These are phyloP conservation scores for Teunomyces cretensis DNA, from an alignment of 805 yeast genomes.

Conservation along the genomic window DNA sequence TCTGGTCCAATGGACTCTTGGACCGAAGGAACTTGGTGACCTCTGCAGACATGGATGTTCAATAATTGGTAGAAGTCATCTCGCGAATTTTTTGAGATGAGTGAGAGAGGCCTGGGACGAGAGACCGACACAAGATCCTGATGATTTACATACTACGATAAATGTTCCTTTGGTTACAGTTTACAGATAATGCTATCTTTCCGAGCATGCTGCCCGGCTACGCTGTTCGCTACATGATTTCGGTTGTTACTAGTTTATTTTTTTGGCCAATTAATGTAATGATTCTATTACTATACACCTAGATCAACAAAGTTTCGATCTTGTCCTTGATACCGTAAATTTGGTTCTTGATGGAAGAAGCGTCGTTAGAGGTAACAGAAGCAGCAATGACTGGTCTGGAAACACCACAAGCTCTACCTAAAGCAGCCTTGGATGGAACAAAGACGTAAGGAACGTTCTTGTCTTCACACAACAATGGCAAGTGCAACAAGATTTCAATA, in stretches of 20 bases:
- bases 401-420: slow-evolving; percentile 99
- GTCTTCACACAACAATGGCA: slow-evolving; percentile 97
- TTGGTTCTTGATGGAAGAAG: slow-evolving; percentile 95
- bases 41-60: slow-evolving; percentile 30
- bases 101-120: neutral
- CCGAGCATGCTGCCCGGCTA: too few relatives aligned
- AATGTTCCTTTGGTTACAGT: too few relatives aligned
- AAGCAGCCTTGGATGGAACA: slow-evolving; percentile 96
- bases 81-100: slow-evolving; percentile 6
- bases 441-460: slow-evolving; percentile 99
- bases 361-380: slow-evolving; percentile 96
- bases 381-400: slow-evolving; percentile 99
- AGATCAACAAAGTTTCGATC: slow-evolving; percentile 95
- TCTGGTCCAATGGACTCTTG: slow-evolving; percentile 45
- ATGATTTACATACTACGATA: neutral
- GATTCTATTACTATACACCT: slow-evolving; percentile 20
- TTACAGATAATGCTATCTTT: too few relatives aligned
- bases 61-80: neutral
- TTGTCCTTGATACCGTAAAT: slow-evolving; percentile 97
- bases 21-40: slow-evolving; percentile 60
- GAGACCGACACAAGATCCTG: neutral
- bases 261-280: neutral
- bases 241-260: neutral
- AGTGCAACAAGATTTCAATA: slow-evolving; percentile 94
- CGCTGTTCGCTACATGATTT: too few relatives aligned